Base-by-base conservation (phyloP, 1,284 basidiomycete species). In the Ganoderma resinaceum region DNA sequence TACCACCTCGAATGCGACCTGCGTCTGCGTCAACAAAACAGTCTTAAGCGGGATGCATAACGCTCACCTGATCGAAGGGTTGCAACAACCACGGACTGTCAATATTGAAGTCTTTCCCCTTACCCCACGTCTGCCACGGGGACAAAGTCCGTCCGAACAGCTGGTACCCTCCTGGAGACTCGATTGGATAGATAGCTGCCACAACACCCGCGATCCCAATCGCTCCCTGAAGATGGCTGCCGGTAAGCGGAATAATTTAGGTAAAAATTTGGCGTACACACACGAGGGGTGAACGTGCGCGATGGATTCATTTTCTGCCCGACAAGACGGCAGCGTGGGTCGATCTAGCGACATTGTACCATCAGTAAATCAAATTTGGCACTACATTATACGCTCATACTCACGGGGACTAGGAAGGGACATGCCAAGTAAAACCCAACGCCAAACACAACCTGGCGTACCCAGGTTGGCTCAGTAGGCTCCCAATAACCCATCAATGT, bases 241-340 rank as follows among this genome's bases (percentile, higher is more conserved):
- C 23, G 14, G 26, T 49, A 16, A 33, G 35, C 9, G 11, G 20
- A 11, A 38, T 37, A 16, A 5, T 7, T 26, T 33, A 23, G 3
- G 7, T 14, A 11, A 23, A 2, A 12, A 26, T 9, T 9, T 5
- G 20, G 16, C 8, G n/a, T 12, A 74, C 83, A 65, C 74, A 88
- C 88, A 35, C 86, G 81, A 16, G 89, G 87, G 0, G 89, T 90
- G 64, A 82, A 87, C 1, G 87, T 89, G 20, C 88, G 79, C 0
- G 89, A 89, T 0, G 88, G 88, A 66, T 90, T 90, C 87, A 89
- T 89, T 74, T 90, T 90, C 68, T 89, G 88, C 0, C 86, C 88
- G 3, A 87, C 83, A 0, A 90, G 75, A 46, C 89, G 81, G 73
- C 85, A 87, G 38, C 88, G 79, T 4, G 89, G 91, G 74, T 91